phyloP scores from a whole-genome alignment of 352 stramenopile genomes.

The Globisporangium iwayamae region DNA sequence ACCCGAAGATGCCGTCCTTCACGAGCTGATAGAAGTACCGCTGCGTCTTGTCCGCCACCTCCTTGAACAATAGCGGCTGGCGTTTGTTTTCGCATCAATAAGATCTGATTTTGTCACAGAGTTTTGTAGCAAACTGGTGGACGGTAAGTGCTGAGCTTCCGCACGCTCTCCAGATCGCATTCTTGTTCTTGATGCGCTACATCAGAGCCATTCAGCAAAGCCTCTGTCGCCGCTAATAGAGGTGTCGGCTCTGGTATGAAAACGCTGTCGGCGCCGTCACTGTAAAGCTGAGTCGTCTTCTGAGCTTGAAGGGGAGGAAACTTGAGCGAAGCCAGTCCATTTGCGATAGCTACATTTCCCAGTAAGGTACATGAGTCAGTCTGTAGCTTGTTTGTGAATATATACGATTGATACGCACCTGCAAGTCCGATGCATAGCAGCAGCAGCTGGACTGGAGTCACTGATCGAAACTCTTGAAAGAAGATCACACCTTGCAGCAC shows the following conservation, averaged over 20 bases:
- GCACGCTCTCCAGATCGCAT: background rate
- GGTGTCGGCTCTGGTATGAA: background rate
- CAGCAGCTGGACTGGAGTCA: background rate
- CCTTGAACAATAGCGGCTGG: too few species aligned
- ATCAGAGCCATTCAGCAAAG: background rate
- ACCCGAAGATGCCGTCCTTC: too few species aligned
- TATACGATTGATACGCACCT: background rate
- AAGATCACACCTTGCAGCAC: conserved; percentile 17
- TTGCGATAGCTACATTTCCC: conserved; percentile 1
- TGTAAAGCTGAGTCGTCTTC: background rate
- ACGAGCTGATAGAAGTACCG: too few species aligned
- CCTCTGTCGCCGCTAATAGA: conserved; percentile 6
- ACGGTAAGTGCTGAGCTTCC: background rate
- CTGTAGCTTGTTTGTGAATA: background rate
- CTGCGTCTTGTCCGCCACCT: too few species aligned
- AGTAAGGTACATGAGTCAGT: background rate
- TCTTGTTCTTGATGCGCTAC: background rate
- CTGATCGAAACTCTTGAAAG: conserved; percentile 16
- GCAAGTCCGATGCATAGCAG: conserved; percentile 5
- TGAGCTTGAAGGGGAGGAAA: background rate
- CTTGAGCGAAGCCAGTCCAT: conserved; percentile 8
- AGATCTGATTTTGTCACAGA: background rate
- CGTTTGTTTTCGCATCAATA: background rate
- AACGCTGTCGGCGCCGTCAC: background rate
- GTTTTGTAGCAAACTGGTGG: conserved; percentile 18